Percentiles rank a stretch among this genome's conserved stretches.
phyloP scores from a whole-genome alignment of 2,329 filamentous ascomycete genomes.

The Fusarium tanahbumbuense region DNA sequence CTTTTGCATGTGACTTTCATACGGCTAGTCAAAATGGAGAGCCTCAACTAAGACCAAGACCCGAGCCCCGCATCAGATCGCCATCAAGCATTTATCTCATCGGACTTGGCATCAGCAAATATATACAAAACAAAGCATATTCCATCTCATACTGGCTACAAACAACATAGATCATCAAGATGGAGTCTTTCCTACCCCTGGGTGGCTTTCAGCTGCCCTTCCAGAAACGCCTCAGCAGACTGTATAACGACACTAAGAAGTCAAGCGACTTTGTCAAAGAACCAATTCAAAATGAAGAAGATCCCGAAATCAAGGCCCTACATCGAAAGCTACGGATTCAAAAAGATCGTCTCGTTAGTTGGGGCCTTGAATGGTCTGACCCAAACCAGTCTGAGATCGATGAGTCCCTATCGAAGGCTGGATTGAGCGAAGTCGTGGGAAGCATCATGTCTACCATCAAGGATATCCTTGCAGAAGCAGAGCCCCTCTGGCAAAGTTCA shows the following conservation, averaged over 20 bases:
- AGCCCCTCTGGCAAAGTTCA: conserved; percentile 75
- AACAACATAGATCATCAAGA: conserved; percentile 38
- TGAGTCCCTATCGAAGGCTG: conserved; percentile 76
- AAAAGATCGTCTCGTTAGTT: conserved; percentile 80
- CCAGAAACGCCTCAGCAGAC: conserved; percentile 73
- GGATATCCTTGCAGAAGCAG: conserved; percentile 80
- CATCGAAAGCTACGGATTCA: conserved; percentile 84
- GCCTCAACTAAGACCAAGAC: conserved; percentile 23
- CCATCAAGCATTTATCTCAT: conserved; percentile 30
- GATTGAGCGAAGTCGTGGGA: conserved; percentile 79
- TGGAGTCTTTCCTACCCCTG: conserved; percentile 64
- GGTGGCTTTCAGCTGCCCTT: conserved; percentile 67
- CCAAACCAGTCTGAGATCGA: conserved; percentile 77
- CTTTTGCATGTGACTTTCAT: conserved; percentile 12
- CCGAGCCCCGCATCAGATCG: conserved; percentile 34
- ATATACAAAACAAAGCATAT: neutral
- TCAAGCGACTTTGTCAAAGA: conserved; percentile 79
- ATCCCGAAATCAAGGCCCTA: conserved; percentile 76
- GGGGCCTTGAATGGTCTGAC: conserved; percentile 86
- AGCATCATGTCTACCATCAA: conserved; percentile 85
- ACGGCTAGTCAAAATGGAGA: neutral
- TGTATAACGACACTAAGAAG: conserved; percentile 85
- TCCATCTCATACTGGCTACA: neutral
- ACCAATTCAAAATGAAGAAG: conserved; percentile 69
- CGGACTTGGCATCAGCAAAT: conserved; percentile 9